Evolutionary conservation across 1,284 basidiomycete species (phyloP).

Genomic region (Apiotrichum mycotoxinovorans): DNA sequence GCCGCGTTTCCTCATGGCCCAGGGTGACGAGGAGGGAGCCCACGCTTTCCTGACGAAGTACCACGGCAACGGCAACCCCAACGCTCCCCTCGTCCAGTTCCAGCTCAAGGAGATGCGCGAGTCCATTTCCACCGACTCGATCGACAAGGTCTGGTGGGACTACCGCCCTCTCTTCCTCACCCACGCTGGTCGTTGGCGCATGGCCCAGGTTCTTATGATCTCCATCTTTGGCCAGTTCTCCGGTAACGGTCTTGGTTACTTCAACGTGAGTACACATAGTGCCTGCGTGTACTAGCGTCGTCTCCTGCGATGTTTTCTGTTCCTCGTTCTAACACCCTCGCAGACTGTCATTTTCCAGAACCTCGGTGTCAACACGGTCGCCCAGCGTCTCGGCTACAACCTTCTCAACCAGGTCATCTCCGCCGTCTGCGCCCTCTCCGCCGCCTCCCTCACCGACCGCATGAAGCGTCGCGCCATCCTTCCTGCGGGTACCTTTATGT

Average conservation of each 20-base stretch:
- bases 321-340: neutral
- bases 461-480: conserved; percentile 35
- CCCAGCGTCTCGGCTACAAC: conserved; percentile 56
- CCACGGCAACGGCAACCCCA: conserved; percentile 32
- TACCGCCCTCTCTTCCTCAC: conserved; percentile 36
- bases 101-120: conserved; percentile 61
- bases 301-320: neutral
- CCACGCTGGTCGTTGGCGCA: conserved; percentile 33
- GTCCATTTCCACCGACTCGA: conserved; percentile 56
- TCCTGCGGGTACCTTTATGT: conserved; percentile 34
- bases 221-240: conserved; percentile 54
- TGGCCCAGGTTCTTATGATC: conserved; percentile 42
- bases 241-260: conserved; percentile 55
- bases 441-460: conserved; percentile 29
- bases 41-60: conserved; percentile 29
- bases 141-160: conserved; percentile 62
- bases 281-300: too few relatives aligned
- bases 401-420: conserved; percentile 58
- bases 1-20: conserved; percentile 43
- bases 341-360: conserved; percentile 36
- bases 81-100: conserved; percentile 52
- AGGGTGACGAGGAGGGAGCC: conserved; percentile 33
- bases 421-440: conserved; percentile 54
- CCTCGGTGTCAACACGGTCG: conserved; percentile 28
- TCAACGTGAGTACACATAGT: conserved; percentile 45